phyloP scores from a whole-genome alignment of 305 asterid genomes.

The Fraxinus baroniana region DNA sequence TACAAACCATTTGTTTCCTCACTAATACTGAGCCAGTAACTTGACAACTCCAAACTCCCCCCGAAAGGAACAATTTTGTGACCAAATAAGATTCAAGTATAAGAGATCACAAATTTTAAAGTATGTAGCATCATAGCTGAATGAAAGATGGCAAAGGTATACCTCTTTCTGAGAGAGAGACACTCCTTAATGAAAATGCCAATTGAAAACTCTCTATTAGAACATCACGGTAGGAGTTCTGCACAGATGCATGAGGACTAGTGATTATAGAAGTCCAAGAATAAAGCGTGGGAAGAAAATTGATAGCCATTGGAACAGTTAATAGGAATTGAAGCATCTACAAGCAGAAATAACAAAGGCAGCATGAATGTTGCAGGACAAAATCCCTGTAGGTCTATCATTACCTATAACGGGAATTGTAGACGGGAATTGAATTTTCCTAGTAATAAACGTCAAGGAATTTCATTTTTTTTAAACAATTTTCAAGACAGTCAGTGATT shows the following conservation, averaged over 20 bases:
- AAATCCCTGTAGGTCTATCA: neutral
- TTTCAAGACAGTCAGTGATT: neutral
- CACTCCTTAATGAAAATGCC: constrained; percentile 65
- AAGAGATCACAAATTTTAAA: neutral
- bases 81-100: neutral
- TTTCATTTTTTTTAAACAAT: neutral
- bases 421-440: neutral
- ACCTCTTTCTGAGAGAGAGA: constrained; percentile 69
- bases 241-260: constrained; percentile 26
- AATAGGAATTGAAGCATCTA: neutral
- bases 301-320: neutral
- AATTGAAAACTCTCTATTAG: constrained; percentile 71
- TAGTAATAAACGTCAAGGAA: neutral
- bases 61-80: neutral
- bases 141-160: constrained; percentile 5
- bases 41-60: neutral
- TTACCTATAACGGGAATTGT: neutral
- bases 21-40: neutral
- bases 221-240: constrained; percentile 73
- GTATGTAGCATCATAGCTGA: neutral
- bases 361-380: neutral
- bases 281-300: constrained; percentile 12
- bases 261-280: neutral
- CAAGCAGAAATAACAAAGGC: neutral
- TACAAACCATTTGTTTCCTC: neutral